Percentiles rank a stretch among this genome's conserved stretches.
phyloP scores from a whole-genome alignment of 2,329 filamentous ascomycete species.

The Pseudopithomyces maydicus region DNA sequence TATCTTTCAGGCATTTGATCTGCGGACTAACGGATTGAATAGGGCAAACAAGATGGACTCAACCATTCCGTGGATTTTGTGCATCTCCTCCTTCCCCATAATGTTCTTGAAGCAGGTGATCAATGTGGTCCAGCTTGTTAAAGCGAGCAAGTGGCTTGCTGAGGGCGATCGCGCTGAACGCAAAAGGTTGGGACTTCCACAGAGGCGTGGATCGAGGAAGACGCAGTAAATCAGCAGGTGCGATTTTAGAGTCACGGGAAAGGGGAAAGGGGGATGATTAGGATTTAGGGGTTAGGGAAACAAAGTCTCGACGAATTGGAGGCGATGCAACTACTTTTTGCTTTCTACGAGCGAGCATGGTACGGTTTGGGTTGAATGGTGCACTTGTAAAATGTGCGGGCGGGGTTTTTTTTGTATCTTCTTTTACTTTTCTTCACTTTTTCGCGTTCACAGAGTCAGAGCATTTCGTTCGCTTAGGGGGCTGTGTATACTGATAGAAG shows the following conservation, averaged over 20 bases:
- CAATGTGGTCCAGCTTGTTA: conserved; percentile 92
- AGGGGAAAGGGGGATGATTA: neutral
- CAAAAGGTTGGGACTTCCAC: conserved; percentile 48
- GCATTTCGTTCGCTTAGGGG: neutral
- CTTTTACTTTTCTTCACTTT: neutral
- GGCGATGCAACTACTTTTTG: neutral
- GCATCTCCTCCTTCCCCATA: conserved; percentile 78
- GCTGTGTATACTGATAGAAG: neutral
- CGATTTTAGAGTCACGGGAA: neutral
- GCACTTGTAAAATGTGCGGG: neutral
- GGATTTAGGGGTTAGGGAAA: neutral
- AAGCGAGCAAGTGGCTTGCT: conserved; percentile 88
- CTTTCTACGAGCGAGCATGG: neutral
- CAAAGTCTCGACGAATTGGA: neutral
- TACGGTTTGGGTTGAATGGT: neutral
- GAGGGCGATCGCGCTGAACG: conserved; percentile 82
- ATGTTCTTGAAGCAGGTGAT: conserved; percentile 93
- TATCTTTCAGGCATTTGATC: neutral
- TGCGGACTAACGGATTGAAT: neutral
- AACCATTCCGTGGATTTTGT: conserved; percentile 75
- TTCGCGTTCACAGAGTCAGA: neutral
- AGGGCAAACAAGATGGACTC: conserved; percentile 78
- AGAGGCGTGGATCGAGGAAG: conserved; percentile 39
- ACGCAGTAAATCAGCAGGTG: conserved; percentile 19
- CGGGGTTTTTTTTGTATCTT: neutral